phyloP scores from a whole-genome alignment of 257 asterid genomes.

The Przewalskia tangutica region DNA sequence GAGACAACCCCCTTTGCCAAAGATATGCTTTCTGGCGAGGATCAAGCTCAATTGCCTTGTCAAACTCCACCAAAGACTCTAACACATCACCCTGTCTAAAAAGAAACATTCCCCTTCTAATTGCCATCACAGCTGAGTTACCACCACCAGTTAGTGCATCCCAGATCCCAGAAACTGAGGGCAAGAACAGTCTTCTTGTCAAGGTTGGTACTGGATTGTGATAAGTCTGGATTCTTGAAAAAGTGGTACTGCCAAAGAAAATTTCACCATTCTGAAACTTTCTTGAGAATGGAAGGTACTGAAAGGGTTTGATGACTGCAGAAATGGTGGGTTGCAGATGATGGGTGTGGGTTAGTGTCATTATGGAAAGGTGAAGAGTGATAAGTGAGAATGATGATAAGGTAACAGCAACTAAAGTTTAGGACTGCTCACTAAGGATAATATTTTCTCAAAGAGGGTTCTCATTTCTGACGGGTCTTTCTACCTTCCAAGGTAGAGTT shows the following conservation, averaged over 20 bases:
- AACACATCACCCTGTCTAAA: conserved; percentile 90
- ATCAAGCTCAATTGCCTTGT: conserved; percentile 78
- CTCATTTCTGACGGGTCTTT: not conserved
- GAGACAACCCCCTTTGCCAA: conserved; percentile 92
- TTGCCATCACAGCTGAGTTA: conserved; percentile 42
- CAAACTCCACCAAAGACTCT: conserved; percentile 78
- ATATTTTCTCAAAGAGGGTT: too few species aligned
- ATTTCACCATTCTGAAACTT: not conserved
- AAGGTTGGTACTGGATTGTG: conserved; percentile 16
- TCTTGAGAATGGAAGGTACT: not conserved
- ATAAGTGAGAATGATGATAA: not conserved
- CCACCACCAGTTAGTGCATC: conserved; percentile 77
- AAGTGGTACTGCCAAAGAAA: conserved; percentile 5
- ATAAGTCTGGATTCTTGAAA: conserved; percentile 12
- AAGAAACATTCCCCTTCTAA: conserved; percentile 79
- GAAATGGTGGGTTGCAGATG: conserved; percentile 6
- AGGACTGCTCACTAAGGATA: not conserved
- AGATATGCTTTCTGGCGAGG: conserved; percentile 77
- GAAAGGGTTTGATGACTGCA: not conserved
- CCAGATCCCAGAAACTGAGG: conserved; percentile 67
- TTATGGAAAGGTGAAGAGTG: conserved; percentile 11
- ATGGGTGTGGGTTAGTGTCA: conserved; percentile 32
- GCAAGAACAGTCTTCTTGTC: conserved; percentile 43
- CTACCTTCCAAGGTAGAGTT: too few species aligned
- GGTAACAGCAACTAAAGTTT: not conserved